Evolutionary conservation across 306 rosid genomes (phyloP).

Genomic region (Glycine soja): DNA sequence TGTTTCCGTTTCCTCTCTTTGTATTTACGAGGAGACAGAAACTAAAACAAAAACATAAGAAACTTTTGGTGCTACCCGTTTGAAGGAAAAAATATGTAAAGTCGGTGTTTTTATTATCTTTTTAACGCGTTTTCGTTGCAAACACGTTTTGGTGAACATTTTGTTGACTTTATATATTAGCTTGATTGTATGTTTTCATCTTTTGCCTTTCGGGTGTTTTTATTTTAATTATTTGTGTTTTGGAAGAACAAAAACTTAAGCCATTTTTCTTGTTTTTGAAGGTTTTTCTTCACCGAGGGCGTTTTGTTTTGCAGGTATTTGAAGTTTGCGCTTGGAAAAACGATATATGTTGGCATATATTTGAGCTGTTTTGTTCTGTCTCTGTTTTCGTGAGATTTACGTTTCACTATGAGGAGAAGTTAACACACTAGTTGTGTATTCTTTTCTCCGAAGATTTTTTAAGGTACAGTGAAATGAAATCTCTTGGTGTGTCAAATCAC

Average conservation of each 20-base stretch:
- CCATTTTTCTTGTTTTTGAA: background rate
- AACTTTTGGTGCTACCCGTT: slow-evolving; percentile 19
- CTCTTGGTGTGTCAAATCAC: slow-evolving; percentile 8
- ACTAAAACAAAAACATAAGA: background rate
- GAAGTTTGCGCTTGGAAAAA: slow-evolving; percentile 12
- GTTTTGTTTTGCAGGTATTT: slow-evolving; percentile 48
- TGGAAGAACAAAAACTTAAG: background rate
- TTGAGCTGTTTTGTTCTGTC: slow-evolving; percentile 39
- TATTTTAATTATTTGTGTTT: slow-evolving; percentile 14
- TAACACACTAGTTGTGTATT: slow-evolving; percentile 21
- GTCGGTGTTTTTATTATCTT: slow-evolving; percentile 38
- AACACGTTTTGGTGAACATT: slow-evolving; percentile 13
- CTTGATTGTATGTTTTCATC: background rate
- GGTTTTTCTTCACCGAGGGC: slow-evolving; percentile 3
- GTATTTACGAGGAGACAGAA: background rate
- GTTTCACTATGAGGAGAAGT: slow-evolving; percentile 46
- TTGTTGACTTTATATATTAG: background rate
- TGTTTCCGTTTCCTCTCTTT: background rate
- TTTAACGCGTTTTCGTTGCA: slow-evolving; percentile 33
- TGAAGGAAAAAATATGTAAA: slow-evolving; percentile 7
- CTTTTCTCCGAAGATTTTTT: slow-evolving; percentile 36
- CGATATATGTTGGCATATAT: background rate
- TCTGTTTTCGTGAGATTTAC: slow-evolving; percentile 58
- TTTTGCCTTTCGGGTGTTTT: slow-evolving; percentile 1
- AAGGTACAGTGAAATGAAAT: slow-evolving; percentile 47